Percentiles rank a stretch among this genome's conserved stretches.
Evolutionary conservation across 2,329 filamentous ascomycete genomes (phyloP).

Genomic region (Paecilomyces niveus): DNA sequence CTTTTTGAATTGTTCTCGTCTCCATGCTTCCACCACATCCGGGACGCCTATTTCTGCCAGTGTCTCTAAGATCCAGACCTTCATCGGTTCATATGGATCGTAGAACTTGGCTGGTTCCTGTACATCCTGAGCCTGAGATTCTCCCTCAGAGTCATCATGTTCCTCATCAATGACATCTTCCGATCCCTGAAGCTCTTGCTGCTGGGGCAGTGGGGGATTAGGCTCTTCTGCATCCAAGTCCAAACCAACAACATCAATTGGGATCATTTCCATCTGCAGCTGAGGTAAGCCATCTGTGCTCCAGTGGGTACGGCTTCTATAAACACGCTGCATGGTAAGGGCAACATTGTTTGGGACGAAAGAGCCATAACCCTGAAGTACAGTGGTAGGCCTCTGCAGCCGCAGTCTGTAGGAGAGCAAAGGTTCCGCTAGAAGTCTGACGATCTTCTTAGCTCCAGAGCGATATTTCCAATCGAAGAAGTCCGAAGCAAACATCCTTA

Average conservation of each 20-base stretch:
- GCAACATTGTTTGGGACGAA: constrained; percentile 40
- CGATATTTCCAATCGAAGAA: constrained; percentile 81
- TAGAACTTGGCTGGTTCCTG: constrained; percentile 32
- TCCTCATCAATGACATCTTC: constrained; percentile 26
- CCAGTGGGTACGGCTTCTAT: constrained; percentile 60
- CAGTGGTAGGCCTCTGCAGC: constrained; percentile 30
- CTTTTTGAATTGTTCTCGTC: constrained; percentile 34
- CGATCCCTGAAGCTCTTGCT: constrained; percentile 20
- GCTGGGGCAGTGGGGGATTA: constrained; percentile 41
- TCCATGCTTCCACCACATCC: constrained; percentile 58
- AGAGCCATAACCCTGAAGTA: constrained; percentile 15
- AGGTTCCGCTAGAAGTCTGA: constrained; percentile 70
- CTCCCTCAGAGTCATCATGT: constrained; percentile 22
- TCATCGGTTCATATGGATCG: constrained; percentile 59
- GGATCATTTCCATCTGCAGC: constrained; percentile 70
- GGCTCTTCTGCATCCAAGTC: constrained; percentile 68
- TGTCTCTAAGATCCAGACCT: constrained; percentile 62
- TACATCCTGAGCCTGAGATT: constrained; percentile 4
- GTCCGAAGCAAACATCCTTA: constrained; percentile 69
- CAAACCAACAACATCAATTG: constrained; percentile 68
- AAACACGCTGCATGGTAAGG: constrained; percentile 58
- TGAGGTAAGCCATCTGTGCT: constrained; percentile 71
- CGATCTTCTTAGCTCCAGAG: constrained; percentile 74
- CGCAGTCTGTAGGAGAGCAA: constrained; percentile 59
- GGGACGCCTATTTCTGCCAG: constrained; percentile 60